phyloP scores from a whole-genome alignment of 139 green algal genomes.

The Tetraselmis striata region DNA sequence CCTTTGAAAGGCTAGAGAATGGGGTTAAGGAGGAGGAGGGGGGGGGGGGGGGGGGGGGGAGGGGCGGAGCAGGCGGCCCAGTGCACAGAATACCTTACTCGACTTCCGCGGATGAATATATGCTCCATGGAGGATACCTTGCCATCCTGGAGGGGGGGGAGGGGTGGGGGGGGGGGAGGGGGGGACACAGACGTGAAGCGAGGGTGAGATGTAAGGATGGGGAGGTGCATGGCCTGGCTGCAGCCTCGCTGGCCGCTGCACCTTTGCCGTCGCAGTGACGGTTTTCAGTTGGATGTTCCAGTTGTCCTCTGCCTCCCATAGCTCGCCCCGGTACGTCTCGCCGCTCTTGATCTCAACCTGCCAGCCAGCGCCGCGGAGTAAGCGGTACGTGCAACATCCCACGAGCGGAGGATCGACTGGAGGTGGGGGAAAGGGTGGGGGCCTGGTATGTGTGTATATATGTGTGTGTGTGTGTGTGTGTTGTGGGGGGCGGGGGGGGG shows the following conservation, averaged over 20 bases:
- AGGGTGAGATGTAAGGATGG: slow-evolving; percentile 11
- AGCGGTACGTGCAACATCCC: too few relatives aligned
- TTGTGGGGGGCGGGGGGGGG: too few relatives aligned
- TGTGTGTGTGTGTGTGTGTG: too few relatives aligned
- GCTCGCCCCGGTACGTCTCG: slow-evolving; percentile 89
- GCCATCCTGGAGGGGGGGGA: slow-evolving; percentile 42
- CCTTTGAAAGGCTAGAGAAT: too few relatives aligned
- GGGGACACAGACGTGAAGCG: neutral
- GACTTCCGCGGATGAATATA: slow-evolving; percentile 79
- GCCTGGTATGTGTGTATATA: too few relatives aligned
- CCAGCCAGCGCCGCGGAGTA: too few relatives aligned
- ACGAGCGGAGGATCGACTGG: too few relatives aligned
- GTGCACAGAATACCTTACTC: slow-evolving; percentile 15
- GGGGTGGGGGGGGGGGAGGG: too few relatives aligned
- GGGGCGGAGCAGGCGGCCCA: too few relatives aligned
- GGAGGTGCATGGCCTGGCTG: neutral
- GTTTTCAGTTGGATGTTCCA: slow-evolving; percentile 97
- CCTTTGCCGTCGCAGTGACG: slow-evolving; percentile 77
- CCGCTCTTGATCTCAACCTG: slow-evolving; percentile 93
- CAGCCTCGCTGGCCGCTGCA: slow-evolving; percentile 18
- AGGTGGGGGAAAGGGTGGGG: too few relatives aligned
- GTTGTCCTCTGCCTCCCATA: slow-evolving; percentile 95
- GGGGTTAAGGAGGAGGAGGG: too few relatives aligned
- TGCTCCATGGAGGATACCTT: slow-evolving; percentile 75
- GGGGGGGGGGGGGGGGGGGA: too few relatives aligned